Evolutionary conservation across 2,329 filamentous ascomycete species (phyloP).

Genomic region (Harringtonia aguacate): DNA sequence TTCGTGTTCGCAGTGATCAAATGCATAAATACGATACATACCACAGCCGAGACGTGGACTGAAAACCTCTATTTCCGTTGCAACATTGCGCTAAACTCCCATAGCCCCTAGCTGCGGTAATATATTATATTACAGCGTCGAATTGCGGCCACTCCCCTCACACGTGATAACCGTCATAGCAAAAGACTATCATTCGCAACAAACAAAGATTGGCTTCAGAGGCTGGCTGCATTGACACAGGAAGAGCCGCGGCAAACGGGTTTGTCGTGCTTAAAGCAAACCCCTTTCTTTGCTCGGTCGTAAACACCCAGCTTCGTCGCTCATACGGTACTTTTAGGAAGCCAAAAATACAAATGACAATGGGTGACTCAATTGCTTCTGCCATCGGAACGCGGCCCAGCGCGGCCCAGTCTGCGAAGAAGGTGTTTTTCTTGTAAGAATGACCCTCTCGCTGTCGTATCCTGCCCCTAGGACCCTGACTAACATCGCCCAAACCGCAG

Average conservation of each 20-base stretch:
- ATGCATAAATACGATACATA: too few relatives aligned
- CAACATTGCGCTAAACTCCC: background rate
- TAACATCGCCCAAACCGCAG: slow-evolving; percentile 46
- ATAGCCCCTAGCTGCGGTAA: too few relatives aligned
- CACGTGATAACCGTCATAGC: background rate
- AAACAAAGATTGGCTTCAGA: background rate
- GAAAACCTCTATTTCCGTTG: too few relatives aligned
- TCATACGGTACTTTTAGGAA: slow-evolving; percentile 3
- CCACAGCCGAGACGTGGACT: too few relatives aligned
- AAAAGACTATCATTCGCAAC: background rate
- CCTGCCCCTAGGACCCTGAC: background rate
- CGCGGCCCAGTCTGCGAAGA: slow-evolving; percentile 4
- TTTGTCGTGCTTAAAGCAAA: slow-evolving; percentile 8
- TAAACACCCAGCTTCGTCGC: background rate
- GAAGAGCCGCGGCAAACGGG: slow-evolving; percentile 9
- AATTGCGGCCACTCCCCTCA: too few relatives aligned
- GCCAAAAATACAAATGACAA: background rate
- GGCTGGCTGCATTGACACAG: background rate
- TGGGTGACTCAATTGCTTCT: slow-evolving; percentile 2
- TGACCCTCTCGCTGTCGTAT: background rate
- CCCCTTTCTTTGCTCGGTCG: background rate
- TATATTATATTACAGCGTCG: too few relatives aligned
- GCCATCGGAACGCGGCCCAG: background rate
- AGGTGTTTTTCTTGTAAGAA: slow-evolving; percentile 35
- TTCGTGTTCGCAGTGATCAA: too few relatives aligned